Percentiles rank a stretch among this genome's conserved stretches.
These are phyloP conservation scores for Hygrophorus russula DNA, from an alignment of 768 basidiomycete genomes.

Conservation along the genomic window DNA sequence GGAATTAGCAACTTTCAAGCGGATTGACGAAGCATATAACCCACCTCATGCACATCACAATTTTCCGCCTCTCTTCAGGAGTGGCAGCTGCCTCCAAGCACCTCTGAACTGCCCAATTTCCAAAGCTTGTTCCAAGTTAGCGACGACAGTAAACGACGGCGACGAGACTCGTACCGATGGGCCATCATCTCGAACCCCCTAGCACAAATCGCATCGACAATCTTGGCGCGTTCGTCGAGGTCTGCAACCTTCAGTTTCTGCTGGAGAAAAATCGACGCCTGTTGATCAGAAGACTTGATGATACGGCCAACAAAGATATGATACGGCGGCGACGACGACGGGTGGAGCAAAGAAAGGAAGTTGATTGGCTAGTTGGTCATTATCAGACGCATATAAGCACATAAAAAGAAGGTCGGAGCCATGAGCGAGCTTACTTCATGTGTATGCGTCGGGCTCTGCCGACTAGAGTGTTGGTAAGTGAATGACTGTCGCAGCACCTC, in stretches of 20 bases:
- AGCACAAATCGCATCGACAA: conserved; percentile 78
- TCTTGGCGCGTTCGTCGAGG: conserved; percentile 63
- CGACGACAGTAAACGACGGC: conserved; percentile 3
- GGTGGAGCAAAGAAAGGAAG: conserved; percentile 76
- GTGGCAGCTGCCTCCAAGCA: conserved; percentile 75
- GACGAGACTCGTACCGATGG: conserved; percentile 40
- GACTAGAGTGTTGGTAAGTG: conserved; percentile 17
- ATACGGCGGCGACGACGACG: conserved; percentile 78
- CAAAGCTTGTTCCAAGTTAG: conserved; percentile 42
- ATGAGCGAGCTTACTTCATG: conserved; percentile 37
- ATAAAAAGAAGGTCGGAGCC: conserved; percentile 9
- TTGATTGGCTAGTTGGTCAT: conserved; percentile 60
- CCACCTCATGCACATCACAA: conserved; percentile 80
- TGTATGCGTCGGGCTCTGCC: conserved; percentile 16
- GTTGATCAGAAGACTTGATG: conserved; percentile 84
- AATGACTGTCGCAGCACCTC: conserved; percentile 20
- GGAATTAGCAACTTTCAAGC: background rate
- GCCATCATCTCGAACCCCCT: conserved; percentile 92
- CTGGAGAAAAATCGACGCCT: conserved; percentile 83
- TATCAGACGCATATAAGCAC: conserved; percentile 13
- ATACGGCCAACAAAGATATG: conserved; percentile 74
- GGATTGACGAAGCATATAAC: conserved; percentile 8
- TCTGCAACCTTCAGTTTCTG: conserved; percentile 87
- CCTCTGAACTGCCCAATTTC: conserved; percentile 86
- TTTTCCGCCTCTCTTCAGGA: conserved; percentile 65